Evolutionary conservation across 345 rosid genomes (phyloP).

Genomic region (Brassica napus): DNA sequence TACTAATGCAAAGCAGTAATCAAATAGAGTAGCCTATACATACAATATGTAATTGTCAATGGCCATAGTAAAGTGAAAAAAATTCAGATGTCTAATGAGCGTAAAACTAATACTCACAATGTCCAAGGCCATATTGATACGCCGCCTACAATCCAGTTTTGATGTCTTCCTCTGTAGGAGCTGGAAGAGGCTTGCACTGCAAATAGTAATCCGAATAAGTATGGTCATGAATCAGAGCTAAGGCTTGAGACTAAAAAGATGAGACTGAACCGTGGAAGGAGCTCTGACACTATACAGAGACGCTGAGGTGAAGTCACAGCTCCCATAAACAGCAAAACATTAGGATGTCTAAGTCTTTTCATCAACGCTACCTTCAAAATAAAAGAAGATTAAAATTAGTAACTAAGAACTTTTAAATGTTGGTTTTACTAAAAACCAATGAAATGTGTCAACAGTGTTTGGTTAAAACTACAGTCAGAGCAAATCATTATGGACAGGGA

Average conservation of each 20-base stretch:
- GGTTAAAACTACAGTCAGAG: background rate
- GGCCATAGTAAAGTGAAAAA: background rate
- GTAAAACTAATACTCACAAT: slow-evolving; percentile 55
- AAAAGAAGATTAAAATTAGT: slow-evolving; percentile 14
- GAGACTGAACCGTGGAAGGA: slow-evolving; percentile 85
- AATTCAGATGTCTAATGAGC: background rate
- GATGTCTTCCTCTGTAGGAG: slow-evolving; percentile 69
- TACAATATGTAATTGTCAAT: background rate
- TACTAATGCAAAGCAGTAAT: slow-evolving; percentile 13
- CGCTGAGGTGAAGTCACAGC: slow-evolving; percentile 88
- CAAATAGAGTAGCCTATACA: background rate
- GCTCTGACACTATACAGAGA: slow-evolving; percentile 90
- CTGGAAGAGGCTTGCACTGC: slow-evolving; percentile 94
- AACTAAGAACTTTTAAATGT: background rate
- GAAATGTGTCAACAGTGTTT: background rate
- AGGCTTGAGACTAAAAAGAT: slow-evolving; percentile 19
- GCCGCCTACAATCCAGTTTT: slow-evolving; percentile 89
- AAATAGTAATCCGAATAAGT: slow-evolving; percentile 7
- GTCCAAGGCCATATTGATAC: slow-evolving; percentile 81
- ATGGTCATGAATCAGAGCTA: background rate
- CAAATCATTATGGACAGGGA: too few species aligned
- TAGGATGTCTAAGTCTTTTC: slow-evolving; percentile 97
- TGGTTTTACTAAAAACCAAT: slow-evolving; percentile 4
- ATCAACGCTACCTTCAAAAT: slow-evolving; percentile 70
- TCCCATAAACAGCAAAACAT: slow-evolving; percentile 94